These are phyloP conservation scores for Talaromyces liani DNA, from an alignment of 495 filamentous ascomycete genomes.

Conservation along the genomic window DNA sequence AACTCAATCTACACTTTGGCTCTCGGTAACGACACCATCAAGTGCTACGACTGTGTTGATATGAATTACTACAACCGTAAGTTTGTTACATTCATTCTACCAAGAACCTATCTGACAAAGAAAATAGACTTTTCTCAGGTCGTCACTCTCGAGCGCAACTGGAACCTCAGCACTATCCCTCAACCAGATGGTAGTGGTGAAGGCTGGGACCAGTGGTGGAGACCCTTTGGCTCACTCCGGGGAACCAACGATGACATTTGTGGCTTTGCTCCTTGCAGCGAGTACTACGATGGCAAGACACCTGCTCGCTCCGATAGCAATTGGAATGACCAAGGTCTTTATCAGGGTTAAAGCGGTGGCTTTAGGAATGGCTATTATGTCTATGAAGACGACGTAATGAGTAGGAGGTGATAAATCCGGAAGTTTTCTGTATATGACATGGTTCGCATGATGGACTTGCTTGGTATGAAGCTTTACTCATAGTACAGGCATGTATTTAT, in stretches of 20 bases:
- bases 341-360: too few species aligned
- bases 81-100: not conserved
- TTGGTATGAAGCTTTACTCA: too few species aligned
- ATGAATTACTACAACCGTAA: conserved; percentile 12
- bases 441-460: too few species aligned
- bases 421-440: too few species aligned
- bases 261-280: not conserved
- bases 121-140: conserved; percentile 10
- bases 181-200: not conserved
- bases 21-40: conserved; percentile 9
- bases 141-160: conserved; percentile 12
- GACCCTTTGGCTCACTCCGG: conserved; percentile 9
- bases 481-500: too few species aligned
- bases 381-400: too few species aligned
- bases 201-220: conserved; percentile 15
- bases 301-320: not conserved
- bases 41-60: conserved; percentile 10
- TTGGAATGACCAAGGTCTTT: conserved; percentile 1
- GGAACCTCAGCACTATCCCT: conserved; percentile 9
- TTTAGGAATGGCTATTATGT: too few species aligned
- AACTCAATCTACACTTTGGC: conserved; percentile 11
- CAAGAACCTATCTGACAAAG: too few species aligned
- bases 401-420: too few species aligned
- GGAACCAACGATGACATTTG: not conserved
- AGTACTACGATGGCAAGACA: conserved; percentile 5